These are phyloP conservation scores for Zelonia costaricensis DNA, from an alignment of 208 protist genomes.

Conservation along the genomic window DNA sequence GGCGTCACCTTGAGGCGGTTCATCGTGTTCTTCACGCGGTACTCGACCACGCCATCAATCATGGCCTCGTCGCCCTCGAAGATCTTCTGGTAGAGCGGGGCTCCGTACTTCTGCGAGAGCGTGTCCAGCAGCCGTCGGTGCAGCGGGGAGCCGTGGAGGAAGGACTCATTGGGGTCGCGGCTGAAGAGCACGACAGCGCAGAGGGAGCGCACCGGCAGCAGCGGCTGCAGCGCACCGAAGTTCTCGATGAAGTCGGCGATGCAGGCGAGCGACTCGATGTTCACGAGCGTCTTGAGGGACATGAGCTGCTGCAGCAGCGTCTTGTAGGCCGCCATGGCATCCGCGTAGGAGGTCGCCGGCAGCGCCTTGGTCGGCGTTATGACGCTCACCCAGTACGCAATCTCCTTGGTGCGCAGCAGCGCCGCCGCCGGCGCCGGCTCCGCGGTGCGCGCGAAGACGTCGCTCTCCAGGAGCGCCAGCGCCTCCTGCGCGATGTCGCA, in stretches of 20 bases:
- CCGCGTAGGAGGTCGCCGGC: conserved; percentile 41
- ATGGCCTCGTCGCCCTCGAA: conserved; percentile 68
- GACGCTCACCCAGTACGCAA: conserved; percentile 69
- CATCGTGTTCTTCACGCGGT: conserved; percentile 78
- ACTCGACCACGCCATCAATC: conserved; percentile 73
- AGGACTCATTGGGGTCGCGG: conserved; percentile 69
- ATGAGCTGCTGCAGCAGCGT: conserved; percentile 60
- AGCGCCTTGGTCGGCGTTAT: conserved; percentile 61
- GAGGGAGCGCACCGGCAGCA: conserved; percentile 69
- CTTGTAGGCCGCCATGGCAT: conserved; percentile 53
- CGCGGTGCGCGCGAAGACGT: conserved; percentile 33
- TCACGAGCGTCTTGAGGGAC: conserved; percentile 52
- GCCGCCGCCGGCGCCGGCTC: conserved; percentile 52
- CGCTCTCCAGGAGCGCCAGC: conserved; percentile 40
- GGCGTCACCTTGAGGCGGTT: conserved; percentile 65
- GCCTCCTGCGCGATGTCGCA: conserved; percentile 52
- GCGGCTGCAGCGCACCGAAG: conserved; percentile 62
- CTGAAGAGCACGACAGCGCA: conserved; percentile 70
- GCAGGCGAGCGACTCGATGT: conserved; percentile 44
- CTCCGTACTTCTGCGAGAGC: conserved; percentile 59
- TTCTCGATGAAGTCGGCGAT: conserved; percentile 71
- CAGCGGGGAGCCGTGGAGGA: conserved; percentile 69
- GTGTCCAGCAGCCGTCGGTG: conserved; percentile 58
- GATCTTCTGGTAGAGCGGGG: conserved; percentile 75
- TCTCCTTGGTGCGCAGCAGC: conserved; percentile 58